phyloP scores from a whole-genome alignment of 2,329 filamentous ascomycete species.

The Hypomyces perniciosus region DNA sequence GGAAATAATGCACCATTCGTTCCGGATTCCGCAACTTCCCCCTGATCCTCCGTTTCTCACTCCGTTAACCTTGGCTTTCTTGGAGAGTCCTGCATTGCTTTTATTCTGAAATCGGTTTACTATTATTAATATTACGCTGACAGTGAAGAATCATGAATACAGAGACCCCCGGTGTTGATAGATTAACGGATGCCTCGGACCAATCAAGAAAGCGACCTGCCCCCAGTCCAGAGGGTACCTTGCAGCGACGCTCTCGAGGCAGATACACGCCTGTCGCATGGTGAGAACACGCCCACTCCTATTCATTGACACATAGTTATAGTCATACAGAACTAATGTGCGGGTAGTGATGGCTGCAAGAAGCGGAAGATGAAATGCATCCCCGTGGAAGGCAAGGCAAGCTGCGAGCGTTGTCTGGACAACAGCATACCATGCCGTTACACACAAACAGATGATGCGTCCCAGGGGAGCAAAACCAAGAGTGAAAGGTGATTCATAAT shows the following conservation, averaged over 20 bases:
- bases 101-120: no score
- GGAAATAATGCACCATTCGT: neutral
- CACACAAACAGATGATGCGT: constrained; percentile 14
- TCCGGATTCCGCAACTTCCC: neutral
- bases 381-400: constrained; percentile 17
- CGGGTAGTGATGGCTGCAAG: constrained; percentile 1
- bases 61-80: neutral
- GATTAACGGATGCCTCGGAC: neutral
- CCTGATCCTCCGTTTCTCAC: neutral
- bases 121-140: neutral
- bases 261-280: constrained; percentile 34
- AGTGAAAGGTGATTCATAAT: constrained; percentile 16
- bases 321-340: neutral
- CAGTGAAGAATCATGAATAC: neutral
- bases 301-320: neutral
- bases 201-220: constrained; percentile 1
- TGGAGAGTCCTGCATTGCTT: no score
- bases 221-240: neutral
- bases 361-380: constrained; percentile 27
- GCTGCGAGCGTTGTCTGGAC: constrained; percentile 27
- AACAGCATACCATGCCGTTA: constrained; percentile 24
- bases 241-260: constrained; percentile 14
- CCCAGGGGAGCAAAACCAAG: constrained; percentile 18
- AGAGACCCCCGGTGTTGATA: neutral
- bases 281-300: constrained; percentile 16